Conservation (phyloP, 208 protist species). For the Leishmania mexicana region DNA sequence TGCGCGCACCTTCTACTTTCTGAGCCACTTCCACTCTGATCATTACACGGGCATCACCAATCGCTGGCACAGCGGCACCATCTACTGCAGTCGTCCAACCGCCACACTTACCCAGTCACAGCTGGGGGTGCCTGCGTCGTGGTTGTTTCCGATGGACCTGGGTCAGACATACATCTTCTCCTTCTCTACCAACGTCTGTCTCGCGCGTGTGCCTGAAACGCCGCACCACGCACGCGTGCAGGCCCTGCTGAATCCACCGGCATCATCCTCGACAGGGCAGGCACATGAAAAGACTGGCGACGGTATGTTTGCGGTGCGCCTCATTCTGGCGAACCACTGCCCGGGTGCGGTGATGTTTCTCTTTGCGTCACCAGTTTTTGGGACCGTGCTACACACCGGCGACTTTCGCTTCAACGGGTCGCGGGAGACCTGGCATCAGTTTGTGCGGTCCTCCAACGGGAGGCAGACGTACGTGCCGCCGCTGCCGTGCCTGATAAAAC, state of each 20-base stretch:
- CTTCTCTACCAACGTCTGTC: constrained; percentile 32
- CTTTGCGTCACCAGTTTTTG: constrained; percentile 60
- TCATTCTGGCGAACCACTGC: constrained; percentile 92
- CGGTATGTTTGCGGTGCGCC: constrained; percentile 37
- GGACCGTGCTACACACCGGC: constrained; percentile 88
- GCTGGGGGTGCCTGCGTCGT: constrained; percentile 45
- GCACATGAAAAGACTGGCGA: background rate
- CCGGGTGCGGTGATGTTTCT: constrained; percentile 92
- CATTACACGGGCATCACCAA: constrained; percentile 80
- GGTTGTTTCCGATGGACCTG: constrained; percentile 55
- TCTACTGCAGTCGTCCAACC: constrained; percentile 76
- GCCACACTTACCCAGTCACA: constrained; percentile 50
- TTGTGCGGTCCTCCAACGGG: background rate
- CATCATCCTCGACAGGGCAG: background rate
- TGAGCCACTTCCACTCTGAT: constrained; percentile 93
- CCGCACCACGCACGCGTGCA: constrained; percentile 20
- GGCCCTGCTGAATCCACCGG: constrained; percentile 11
- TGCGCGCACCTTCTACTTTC: constrained; percentile 62
- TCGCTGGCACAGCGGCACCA: constrained; percentile 50
- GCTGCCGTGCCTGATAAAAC: background rate
- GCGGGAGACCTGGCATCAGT: constrained; percentile 16
- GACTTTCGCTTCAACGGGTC: constrained; percentile 91
- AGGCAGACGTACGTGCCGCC: constrained; percentile 4
- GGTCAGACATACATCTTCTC: constrained; percentile 57
- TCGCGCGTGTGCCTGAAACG: constrained; percentile 17